Percentiles rank a stretch among this genome's conserved stretches.
Evolutionary conservation across 768 basidiomycete genomes (phyloP).

Genomic region (Leccinum boreale): DNA sequence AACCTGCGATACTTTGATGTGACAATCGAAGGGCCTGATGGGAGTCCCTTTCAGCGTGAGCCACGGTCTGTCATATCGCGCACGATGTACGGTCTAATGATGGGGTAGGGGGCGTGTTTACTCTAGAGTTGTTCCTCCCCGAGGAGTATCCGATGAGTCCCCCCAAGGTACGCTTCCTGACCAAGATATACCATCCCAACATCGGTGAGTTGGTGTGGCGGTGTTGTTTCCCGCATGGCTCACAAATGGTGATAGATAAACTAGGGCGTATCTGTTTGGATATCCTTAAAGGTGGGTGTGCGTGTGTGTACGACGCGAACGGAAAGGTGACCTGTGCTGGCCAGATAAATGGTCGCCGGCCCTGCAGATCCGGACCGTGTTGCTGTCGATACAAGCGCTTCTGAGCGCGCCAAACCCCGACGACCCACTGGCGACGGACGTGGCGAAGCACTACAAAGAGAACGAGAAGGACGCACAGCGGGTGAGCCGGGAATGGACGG

Average conservation of each 20-base stretch:
- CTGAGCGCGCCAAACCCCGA: slow-evolving; percentile 96
- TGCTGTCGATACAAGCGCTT: slow-evolving; percentile 96
- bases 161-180: slow-evolving; percentile 95
- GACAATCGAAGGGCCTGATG: slow-evolving; percentile 90
- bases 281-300: slow-evolving; percentile 82
- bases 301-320: neutral
- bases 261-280: slow-evolving; percentile 98
- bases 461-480: slow-evolving; percentile 90
- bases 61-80: slow-evolving; percentile 5
- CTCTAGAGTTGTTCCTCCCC: slow-evolving; percentile 95
- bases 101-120: slow-evolving; percentile 81
- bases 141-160: slow-evolving; percentile 99
- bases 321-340: neutral
- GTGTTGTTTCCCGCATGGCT: slow-evolving; percentile 19
- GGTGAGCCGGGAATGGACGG: slow-evolving; percentile 95
- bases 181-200: slow-evolving; percentile 99
- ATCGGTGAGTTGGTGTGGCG: slow-evolving; percentile 68
- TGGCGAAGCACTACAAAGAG: slow-evolving; percentile 98
- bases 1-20: slow-evolving; percentile 99
- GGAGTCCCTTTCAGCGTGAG: slow-evolving; percentile 88
- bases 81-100: slow-evolving; percentile 4
- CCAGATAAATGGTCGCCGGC: slow-evolving; percentile 99
- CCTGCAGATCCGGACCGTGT: slow-evolving; percentile 95
- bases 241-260: slow-evolving; percentile 64
- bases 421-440: slow-evolving; percentile 90